Conservation (phyloP, 352 stramenopile species). For the Phytophthora cactorum region DNA sequence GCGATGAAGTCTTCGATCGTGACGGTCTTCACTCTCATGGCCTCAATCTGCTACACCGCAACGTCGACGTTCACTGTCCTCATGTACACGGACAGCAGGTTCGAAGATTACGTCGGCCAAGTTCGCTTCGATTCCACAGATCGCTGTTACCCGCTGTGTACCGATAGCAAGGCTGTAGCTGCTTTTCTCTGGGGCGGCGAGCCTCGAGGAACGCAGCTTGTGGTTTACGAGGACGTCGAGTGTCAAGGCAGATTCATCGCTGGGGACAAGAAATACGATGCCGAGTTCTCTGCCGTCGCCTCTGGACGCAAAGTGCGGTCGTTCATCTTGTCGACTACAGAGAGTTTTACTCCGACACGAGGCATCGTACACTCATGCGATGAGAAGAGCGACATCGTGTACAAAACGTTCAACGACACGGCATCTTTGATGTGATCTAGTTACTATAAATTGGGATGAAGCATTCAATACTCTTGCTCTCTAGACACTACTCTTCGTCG, state of each 20-base stretch:
- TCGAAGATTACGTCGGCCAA: conserved; percentile 30
- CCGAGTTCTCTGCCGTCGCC: conserved; percentile 17
- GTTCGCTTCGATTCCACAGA: conserved; percentile 25
- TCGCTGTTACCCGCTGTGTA: conserved; percentile 28
- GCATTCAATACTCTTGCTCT: not conserved
- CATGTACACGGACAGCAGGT: conserved; percentile 34
- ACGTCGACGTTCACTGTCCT: conserved; percentile 19
- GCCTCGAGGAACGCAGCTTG: conserved; percentile 18
- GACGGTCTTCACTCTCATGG: not conserved
- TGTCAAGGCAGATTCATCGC: conserved; percentile 19
- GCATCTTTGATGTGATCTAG: conserved; percentile 4
- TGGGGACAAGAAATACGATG: conserved; percentile 1
- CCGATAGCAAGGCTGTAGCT: conserved; percentile 9
- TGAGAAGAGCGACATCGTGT: conserved; percentile 28
- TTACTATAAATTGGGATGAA: too few relatives aligned
- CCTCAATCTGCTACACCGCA: not conserved
- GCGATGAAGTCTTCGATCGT: conserved; percentile 12
- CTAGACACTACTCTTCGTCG: conserved; percentile 28
- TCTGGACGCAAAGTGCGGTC: conserved; percentile 23
- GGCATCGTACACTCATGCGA: conserved; percentile 24
- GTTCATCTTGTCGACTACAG: conserved; percentile 30
- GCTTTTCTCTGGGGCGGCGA: conserved; percentile 26
- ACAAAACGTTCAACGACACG: conserved; percentile 24
- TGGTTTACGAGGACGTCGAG: conserved; percentile 26
- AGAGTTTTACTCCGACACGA: not conserved